These are phyloP conservation scores for Leucocoprinus birnbaumii DNA, from an alignment of 768 basidiomycete species.

Conservation along the genomic window DNA sequence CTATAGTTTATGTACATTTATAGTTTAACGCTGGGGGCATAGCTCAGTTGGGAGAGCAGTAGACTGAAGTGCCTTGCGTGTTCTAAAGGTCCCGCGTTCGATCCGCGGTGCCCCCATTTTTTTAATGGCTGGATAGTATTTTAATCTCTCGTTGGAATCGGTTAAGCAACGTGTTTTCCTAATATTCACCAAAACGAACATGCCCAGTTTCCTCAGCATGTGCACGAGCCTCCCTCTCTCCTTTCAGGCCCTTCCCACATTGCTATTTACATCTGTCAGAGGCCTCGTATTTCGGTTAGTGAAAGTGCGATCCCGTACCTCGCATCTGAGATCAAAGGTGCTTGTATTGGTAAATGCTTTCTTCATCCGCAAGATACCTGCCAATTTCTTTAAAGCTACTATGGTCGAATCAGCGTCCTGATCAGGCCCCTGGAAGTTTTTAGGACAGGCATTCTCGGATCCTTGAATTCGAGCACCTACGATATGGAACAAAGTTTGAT, in stretches of 20 bases:
- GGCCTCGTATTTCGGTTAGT: constrained; percentile 3
- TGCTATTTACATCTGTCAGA: constrained; percentile 43
- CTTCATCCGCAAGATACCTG: constrained; percentile 66
- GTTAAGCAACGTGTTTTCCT: too few species aligned
- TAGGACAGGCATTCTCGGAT: not conserved
- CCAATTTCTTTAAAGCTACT: constrained; percentile 66
- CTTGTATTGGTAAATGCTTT: constrained; percentile 89
- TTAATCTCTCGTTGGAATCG: too few species aligned
- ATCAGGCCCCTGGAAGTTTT: constrained; percentile 21
- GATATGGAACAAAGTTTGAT: constrained; percentile 79
- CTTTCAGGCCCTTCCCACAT: constrained; percentile 84
- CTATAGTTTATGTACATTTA: too few species aligned
- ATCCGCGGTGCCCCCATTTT: not conserved
- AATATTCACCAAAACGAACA: constrained; percentile 81
- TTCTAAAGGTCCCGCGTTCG: not conserved
- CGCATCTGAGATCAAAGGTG: constrained; percentile 88
- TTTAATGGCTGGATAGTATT: not conserved
- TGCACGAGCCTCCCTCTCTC: constrained; percentile 88
- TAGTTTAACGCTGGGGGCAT: constrained; percentile 38
- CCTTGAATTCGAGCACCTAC: constrained; percentile 26
- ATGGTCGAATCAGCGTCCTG: constrained; percentile 54
- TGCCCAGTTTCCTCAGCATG: constrained; percentile 91
- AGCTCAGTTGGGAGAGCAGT: constrained; percentile 55
- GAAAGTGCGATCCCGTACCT: constrained; percentile 43
- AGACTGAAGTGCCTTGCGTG: not conserved